Evolutionary conservation across 2,329 filamentous ascomycete genomes (phyloP).

Genomic region (Fonsecaea nubica): DNA sequence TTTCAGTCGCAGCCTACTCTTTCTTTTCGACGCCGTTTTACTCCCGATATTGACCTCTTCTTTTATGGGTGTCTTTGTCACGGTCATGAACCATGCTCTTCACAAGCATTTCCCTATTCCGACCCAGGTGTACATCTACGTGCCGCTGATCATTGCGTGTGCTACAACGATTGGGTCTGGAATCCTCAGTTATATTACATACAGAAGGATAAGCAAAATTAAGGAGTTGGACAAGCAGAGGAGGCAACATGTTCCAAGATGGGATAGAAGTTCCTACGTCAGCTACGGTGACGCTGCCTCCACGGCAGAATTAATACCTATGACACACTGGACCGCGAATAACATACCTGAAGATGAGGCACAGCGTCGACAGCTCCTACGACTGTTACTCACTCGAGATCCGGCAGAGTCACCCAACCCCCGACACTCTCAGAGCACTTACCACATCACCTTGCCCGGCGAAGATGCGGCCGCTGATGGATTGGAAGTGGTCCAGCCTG

Average conservation of each 20-base stretch:
- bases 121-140: conserved; percentile 34
- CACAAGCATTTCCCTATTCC: conserved; percentile 31
- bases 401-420: conserved; percentile 38
- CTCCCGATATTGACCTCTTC: conserved; percentile 37
- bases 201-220: conserved; percentile 34
- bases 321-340: conserved; percentile 16
- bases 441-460: conserved; percentile 42
- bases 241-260: conserved; percentile 29
- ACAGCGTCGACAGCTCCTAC: conserved; percentile 48
- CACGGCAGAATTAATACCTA: conserved; percentile 31
- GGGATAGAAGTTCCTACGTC: conserved; percentile 23
- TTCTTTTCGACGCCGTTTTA: conserved; percentile 37
- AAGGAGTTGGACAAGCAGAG: conserved; percentile 34
- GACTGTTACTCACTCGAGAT: conserved; percentile 46
- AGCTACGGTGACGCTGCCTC: conserved; percentile 34
- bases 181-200: conserved; percentile 31
- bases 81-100: conserved; percentile 35
- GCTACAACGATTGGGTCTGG: conserved; percentile 30
- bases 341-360: conserved; percentile 47
- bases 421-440: conserved; percentile 42
- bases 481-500: conserved; percentile 21
- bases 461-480: conserved; percentile 21
- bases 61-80: conserved; percentile 37
- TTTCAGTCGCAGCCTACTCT: conserved; percentile 35
- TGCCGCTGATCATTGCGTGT: conserved; percentile 34